Percentiles rank a stretch among this genome's conserved stretches.
Conservation (phyloP, 2,329 filamentous ascomycete species). For the Clarireedia hainanense region DNA sequence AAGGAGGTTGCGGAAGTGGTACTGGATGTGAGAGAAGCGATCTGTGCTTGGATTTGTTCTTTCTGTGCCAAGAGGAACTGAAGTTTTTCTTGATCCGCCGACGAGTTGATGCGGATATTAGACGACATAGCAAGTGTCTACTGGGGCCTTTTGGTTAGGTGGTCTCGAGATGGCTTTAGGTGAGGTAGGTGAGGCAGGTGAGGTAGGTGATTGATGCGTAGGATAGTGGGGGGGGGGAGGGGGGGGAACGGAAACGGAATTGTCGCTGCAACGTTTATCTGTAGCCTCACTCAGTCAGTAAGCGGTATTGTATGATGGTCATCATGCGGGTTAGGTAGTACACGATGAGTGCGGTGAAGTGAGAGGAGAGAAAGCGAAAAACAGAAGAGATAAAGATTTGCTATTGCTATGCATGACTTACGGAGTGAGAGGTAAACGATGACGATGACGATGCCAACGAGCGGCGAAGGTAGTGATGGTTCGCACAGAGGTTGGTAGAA, state of each 20-base stretch:
- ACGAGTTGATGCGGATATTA: conserved; percentile 17
- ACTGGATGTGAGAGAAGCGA: conserved; percentile 14
- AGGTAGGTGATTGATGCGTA: neutral
- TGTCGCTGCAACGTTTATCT: conserved; percentile 12
- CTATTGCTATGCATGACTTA: conserved; percentile 5
- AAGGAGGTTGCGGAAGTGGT: conserved; percentile 11
- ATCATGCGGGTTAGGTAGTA: neutral
- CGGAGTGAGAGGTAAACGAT: neutral
- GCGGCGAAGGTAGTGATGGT: neutral
- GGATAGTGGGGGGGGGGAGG: conserved; percentile 6
- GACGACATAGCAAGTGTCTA: conserved; percentile 18
- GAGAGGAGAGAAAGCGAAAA: neutral
- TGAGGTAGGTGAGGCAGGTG: too few relatives aligned
- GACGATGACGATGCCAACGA: neutral
- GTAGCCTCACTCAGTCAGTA: conserved; percentile 17
- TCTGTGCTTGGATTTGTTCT: conserved; percentile 23
- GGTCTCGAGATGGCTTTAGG: neutral
- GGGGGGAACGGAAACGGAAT: neutral
- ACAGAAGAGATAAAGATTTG: neutral
- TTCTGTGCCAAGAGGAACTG: conserved; percentile 21
- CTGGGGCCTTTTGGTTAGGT: conserved; percentile 7
- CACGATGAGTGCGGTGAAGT: neutral
- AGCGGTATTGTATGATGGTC: neutral
- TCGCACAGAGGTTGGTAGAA: neutral
- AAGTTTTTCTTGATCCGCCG: conserved; percentile 15